Evolutionary conservation across 768 basidiomycete genomes (phyloP).

Genomic region (Lentinus brumalis): DNA sequence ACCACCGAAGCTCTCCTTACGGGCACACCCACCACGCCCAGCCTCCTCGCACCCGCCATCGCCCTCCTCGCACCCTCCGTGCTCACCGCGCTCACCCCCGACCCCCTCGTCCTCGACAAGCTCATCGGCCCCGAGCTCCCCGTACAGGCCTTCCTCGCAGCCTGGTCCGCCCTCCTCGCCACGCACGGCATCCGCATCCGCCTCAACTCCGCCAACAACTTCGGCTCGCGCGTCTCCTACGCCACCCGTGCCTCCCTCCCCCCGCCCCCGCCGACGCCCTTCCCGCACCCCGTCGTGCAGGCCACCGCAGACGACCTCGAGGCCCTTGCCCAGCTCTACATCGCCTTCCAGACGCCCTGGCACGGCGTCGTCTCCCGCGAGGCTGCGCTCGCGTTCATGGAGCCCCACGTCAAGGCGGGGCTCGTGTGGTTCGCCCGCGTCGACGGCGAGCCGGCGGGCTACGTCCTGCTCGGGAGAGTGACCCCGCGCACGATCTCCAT

Average conservation of each 20-base stretch:
- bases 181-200: background rate
- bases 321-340: background rate
- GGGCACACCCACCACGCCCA: background rate
- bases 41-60: background rate
- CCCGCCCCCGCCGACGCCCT: background rate
- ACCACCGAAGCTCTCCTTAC: background rate
- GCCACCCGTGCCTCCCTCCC: slow-evolving; percentile 14
- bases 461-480: slow-evolving; percentile 15
- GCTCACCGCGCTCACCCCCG: background rate
- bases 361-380: background rate
- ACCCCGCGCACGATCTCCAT: slow-evolving; percentile 23
- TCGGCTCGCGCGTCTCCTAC: slow-evolving; percentile 2
- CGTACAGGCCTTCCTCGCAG: slow-evolving; percentile 10
- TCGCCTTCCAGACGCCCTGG: slow-evolving; percentile 5
- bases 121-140: slow-evolving; percentile 1
- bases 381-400: background rate
- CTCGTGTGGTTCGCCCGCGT: slow-evolving; percentile 1
- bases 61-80: background rate
- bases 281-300: background rate
- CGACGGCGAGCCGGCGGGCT: slow-evolving; percentile 15
- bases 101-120: background rate
- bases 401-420: background rate
- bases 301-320: slow-evolving; percentile 7
- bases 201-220: background rate
- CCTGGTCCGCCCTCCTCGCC: slow-evolving; percentile 4